A percentile compares a stretch with the other conserved stretches of the same genome.
Evolutionary conservation across 1,284 basidiomycete genomes (phyloP).

Genomic region (Puccinia brachypodii): DNA sequence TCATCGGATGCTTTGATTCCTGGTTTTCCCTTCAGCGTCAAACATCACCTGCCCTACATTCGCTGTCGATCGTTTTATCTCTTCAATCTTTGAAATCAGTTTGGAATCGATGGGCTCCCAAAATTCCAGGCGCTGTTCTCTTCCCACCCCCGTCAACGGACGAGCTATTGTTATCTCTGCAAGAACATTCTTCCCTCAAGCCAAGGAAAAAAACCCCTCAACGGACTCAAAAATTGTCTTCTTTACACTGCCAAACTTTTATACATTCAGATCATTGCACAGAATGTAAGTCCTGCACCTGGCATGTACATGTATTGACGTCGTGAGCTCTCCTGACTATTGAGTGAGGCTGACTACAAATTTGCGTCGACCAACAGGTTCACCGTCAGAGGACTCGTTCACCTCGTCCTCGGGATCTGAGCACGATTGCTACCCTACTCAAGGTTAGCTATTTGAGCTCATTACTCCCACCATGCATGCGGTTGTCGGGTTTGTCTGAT

Average conservation of each 20-base stretch:
- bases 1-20: constrained; percentile 17
- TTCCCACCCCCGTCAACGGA: not conserved
- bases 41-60: not conserved
- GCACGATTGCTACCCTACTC: constrained; percentile 3
- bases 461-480: not conserved
- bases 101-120: constrained; percentile 8
- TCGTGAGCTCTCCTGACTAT: too few relatives aligned
- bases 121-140: not conserved
- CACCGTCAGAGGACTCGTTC: not conserved
- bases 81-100: not conserved
- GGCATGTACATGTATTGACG: too few relatives aligned
- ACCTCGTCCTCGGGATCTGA: constrained; percentile 17
- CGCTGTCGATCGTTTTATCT: constrained; percentile 7
- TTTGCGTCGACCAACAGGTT: not conserved
- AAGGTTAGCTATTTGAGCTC: constrained; percentile 12
- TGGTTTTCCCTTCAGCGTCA: constrained; percentile 14
- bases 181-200: not conserved
- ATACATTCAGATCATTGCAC: not conserved
- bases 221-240: not conserved
- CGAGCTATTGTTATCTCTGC: not conserved
- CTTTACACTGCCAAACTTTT: not conserved
- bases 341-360: not conserved
- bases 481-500: not conserved
- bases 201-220: constrained; percentile 1
- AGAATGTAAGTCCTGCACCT: not conserved